Evolutionary conservation across 1,284 basidiomycete species (phyloP).

Genomic region (Ustilago trichophora): DNA sequence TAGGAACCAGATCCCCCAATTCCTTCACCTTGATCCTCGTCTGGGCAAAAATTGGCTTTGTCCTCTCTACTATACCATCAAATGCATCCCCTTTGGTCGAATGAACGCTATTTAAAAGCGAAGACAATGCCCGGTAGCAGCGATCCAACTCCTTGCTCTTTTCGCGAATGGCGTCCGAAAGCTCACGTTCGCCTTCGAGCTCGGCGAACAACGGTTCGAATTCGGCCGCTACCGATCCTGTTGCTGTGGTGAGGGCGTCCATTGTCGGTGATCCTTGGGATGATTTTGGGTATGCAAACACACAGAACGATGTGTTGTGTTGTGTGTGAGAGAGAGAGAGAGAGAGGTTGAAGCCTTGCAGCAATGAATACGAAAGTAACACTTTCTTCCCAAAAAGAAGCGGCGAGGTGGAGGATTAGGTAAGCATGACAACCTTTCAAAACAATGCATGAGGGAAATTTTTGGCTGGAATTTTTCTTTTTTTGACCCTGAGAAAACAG

Average conservation of each 20-base stretch:
- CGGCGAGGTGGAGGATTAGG: conserved; percentile 23
- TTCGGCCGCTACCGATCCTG: conserved; percentile 4
- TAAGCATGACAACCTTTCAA: conserved; percentile 12
- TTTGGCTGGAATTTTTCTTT: conserved; percentile 15
- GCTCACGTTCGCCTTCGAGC: conserved; percentile 39
- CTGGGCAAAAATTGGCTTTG: neutral
- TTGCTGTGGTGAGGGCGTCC: too few relatives aligned
- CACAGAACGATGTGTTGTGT: too few relatives aligned
- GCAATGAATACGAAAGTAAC: neutral
- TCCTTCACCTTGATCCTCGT: neutral
- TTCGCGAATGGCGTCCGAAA: conserved; percentile 43
- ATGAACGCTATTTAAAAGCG: conserved; percentile 40
- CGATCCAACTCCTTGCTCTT: conserved; percentile 50
- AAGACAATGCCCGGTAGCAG: conserved; percentile 27
- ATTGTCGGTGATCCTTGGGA: too few relatives aligned
- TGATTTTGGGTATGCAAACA: too few relatives aligned
- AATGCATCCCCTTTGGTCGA: conserved; percentile 28
- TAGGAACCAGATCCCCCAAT: conserved; percentile 22
- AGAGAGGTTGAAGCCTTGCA: too few relatives aligned
- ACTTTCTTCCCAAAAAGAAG: conserved; percentile 1
- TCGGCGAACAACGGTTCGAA: conserved; percentile 44
- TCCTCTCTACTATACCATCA: neutral
- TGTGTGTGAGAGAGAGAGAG: too few relatives aligned
- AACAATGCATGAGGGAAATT: neutral
- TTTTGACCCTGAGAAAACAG: neutral